phyloP scores from a whole-genome alignment of 805 yeast species.

The Schwanniomyces polymorphus region DNA sequence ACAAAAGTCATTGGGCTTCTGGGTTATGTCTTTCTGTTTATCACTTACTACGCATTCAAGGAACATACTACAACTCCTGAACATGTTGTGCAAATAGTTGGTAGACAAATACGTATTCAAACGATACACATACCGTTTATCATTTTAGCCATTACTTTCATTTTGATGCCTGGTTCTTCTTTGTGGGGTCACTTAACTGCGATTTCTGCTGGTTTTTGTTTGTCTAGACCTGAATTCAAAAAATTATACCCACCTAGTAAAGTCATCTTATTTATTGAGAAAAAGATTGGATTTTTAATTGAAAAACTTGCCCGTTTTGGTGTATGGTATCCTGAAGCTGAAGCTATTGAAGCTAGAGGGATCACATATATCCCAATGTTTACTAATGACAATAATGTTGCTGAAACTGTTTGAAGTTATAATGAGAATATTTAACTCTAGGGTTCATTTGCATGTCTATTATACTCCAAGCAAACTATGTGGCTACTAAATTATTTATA shows the following conservation, averaged over 20 bases:
- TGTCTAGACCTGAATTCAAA: constrained; percentile 57
- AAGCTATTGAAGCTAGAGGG: constrained; percentile 48
- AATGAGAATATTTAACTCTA: not conserved
- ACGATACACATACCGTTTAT: constrained; percentile 60
- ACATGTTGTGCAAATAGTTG: constrained; percentile 25
- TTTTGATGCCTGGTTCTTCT: constrained; percentile 65
- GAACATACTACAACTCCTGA: constrained; percentile 41
- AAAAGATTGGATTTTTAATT: constrained; percentile 50
- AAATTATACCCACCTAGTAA: constrained; percentile 66
- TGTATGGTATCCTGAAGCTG: constrained; percentile 59
- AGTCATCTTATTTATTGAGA: constrained; percentile 65
- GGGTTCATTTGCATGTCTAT: not conserved
- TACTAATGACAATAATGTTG: constrained; percentile 19
- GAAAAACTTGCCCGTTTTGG: constrained; percentile 53
- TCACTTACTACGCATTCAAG: constrained; percentile 58
- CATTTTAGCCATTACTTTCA: constrained; percentile 44
- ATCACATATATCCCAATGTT: constrained; percentile 28
- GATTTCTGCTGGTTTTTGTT: constrained; percentile 61
- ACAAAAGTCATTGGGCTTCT: constrained; percentile 65
- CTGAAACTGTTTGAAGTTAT: not conserved
- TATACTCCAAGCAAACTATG: too few relatives aligned
- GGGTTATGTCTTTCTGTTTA: constrained; percentile 71
- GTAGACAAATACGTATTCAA: constrained; percentile 49
- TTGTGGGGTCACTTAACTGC: constrained; percentile 76
- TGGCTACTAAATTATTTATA: too few relatives aligned